Base-by-base conservation (phyloP, 345 rosid genomes). In the Hypericum androsaemum region DNA sequence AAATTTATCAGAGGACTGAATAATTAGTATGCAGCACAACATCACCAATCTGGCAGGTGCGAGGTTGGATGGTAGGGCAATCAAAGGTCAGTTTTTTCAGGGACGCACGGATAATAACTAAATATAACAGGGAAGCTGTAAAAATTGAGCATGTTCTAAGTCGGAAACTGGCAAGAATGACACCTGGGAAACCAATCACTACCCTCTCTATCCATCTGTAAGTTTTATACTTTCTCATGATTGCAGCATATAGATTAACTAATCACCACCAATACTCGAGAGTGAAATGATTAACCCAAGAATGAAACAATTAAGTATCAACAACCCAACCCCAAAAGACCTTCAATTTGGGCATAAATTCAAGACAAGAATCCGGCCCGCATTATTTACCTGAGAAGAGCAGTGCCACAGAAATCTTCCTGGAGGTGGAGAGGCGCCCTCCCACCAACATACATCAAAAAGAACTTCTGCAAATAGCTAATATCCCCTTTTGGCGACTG, bases 381-480 rank as follows among this genome's bases (percentile, higher is more conserved):
- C 32, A 22, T 22, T 22, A 22, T 10, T 52, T 66, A 86, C 97
- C 94, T 75, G 14, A 89, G 76, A 60, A 89, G 80, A 66, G 95
- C 95, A 69, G 90, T 86, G 67, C 97, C 97, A 50, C 97, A 89
- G 66, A 89, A 89, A 75, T 89, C 95, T 67, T 89, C 95, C 69
- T 89, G 95, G 15, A 89, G 71, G 74, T 83, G 97, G 15, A 83
- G 86, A 38, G 97, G 90, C 47, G 64, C 74, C 62, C 97, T 82
- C 59, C 90, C 84, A 45, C 95, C 88, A 8, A 86, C 74, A 63
- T 86, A 86, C 77, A 77, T 71, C 43, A 88, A 53, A 67, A 89
- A 83, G 77, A 86, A 89, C 78, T 89, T 86, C 63, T 71, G 90
- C 79, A 86, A 39, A 65, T 89, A 89, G 65, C 94, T 86, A 56